Base-by-base conservation (phyloP, 805 yeast species). In the Metschnikowia dekortorum region DNA sequence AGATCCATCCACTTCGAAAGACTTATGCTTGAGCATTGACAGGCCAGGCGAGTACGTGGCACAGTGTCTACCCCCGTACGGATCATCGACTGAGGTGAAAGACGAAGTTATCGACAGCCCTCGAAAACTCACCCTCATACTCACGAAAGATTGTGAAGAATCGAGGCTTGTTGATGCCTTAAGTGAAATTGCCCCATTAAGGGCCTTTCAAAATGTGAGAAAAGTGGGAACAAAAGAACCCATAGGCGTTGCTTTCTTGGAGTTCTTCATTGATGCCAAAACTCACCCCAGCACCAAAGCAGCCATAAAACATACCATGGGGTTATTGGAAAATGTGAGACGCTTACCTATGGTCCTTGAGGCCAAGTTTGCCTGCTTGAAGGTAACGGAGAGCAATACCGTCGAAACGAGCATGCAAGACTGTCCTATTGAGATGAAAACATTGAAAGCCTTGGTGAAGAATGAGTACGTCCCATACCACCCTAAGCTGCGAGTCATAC, bases 191-290 rank as follows among this genome's bases (percentile, higher is more conserved):
- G 79, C 79, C 1, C 63, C 64, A 11, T 55, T 83, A 1, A 61
- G 63, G 22, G 65, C 69, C 0, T 67, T 82, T 37, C 71, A 73
- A 37, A 56, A 81, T 16, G 56, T 82, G 13, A 62, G 73, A 11
- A 83, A 80, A 52, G 70, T 72, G 39, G 71, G 76, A 6, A 69
- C 82, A 2, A 75, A 74, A 43, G 74, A 72, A n/a, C 74, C 83
- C 1, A 67, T 73, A 52, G 89, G 89, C 0, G 61, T 81, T 26
- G 85, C 81, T 2, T 84, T 84, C 66, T 78, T 77, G 32, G 82
- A 81, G 50, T 70, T 60, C 47, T 57, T 51, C 43, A 41, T 64
- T 16, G 65, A 64, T 10, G 53, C 62, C 2, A 40, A 54, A 22
- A 42, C 49, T 9, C 47, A 39, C 16, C 52, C 53, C 3, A 54